A percentile compares a stretch with the other conserved stretches of the same genome.
phyloP scores from a whole-genome alignment of 2,329 filamentous ascomycete genomes.

The Bipolaris cookei region DNA sequence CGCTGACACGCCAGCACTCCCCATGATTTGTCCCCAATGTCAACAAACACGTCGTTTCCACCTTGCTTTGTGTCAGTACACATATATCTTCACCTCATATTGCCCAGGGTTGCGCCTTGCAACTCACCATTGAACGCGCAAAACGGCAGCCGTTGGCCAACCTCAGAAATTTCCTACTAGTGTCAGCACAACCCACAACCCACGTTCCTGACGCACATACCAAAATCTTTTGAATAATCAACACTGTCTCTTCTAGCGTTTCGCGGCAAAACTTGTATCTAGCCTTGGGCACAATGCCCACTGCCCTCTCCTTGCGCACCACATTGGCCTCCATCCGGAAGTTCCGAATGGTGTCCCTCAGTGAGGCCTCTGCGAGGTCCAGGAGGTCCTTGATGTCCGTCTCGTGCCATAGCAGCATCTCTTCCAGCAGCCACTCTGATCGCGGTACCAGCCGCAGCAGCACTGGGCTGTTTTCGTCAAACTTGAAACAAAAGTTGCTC shows the following conservation, averaged over 20 bases:
- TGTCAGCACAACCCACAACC: slow-evolving; percentile 17
- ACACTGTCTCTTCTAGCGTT: slow-evolving; percentile 91
- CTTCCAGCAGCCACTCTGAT: slow-evolving; percentile 74
- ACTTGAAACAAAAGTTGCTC: slow-evolving; percentile 92
- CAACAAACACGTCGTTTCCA: slow-evolving; percentile 96
- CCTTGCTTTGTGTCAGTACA: slow-evolving; percentile 56
- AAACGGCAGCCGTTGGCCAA: slow-evolving; percentile 76
- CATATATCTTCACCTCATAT: not conserved
- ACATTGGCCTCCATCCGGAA: slow-evolving; percentile 80
- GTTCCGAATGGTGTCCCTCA: slow-evolving; percentile 79
- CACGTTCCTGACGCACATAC: slow-evolving; percentile 28
- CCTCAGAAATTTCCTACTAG: slow-evolving; percentile 70
- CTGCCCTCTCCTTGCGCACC: slow-evolving; percentile 80
- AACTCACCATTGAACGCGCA: slow-evolving; percentile 87
- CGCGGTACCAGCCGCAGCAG: slow-evolving; percentile 71
- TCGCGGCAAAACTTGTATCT: slow-evolving; percentile 78
- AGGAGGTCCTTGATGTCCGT: slow-evolving; percentile 79
- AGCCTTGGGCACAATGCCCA: slow-evolving; percentile 61
- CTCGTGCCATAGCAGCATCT: slow-evolving; percentile 80
- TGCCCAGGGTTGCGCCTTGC: not conserved
- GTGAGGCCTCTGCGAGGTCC: slow-evolving; percentile 83
- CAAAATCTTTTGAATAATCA: slow-evolving; percentile 90
- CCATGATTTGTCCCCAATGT: slow-evolving; percentile 98
- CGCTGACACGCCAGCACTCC: slow-evolving; percentile 91
- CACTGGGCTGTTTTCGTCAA: slow-evolving; percentile 67